Base-by-base conservation (phyloP, 208 protist species). In the Endotrypanum monterogeii region DNA sequence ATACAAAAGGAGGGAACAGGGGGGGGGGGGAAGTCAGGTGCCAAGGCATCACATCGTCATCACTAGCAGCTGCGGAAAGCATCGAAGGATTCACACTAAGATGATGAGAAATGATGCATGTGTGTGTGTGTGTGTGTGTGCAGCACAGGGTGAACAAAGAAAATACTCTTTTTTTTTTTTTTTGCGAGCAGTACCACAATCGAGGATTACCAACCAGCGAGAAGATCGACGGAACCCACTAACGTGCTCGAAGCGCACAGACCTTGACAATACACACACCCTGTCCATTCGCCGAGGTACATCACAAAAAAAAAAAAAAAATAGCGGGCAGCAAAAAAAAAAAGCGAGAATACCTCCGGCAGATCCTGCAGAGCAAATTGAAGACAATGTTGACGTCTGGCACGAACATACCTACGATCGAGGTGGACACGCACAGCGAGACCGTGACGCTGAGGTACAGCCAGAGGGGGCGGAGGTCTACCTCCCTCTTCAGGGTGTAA, bases 301-400 rank as follows among this genome's bases (percentile, higher is more conserved):
- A 86, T 85, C 69, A 77, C 74, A n/a, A 87, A 83, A 67, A 88
- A 83, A 86, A 83, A 65, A 77, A 73, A n/a, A 87, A 83, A 67
- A 88, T 82, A 18, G 86, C 76, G 8, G 89, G 87, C n/a, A 90
- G 67, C 16, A 92, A 67, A 65, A 95, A 94, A 92, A 67, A 65
- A 95, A 94, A 41, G 80, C 87, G 25, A 93, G 51, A 18, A 88
- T 69, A 8, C 85, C 85, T 14, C 84, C 88, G n/a, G 67, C 78
- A 89, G 23, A 93, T 60, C 51, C 78, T 79, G n/a, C 91, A 88
- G 30, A 91, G 61, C 46, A 95, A 67, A 23, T 83, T 80, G 78
- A 94, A 90, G 23, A 91, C 89, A 55, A 90, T 83, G 60, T 80
- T 86, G 65, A 95, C 80, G 62, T 88, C 79, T 5, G 88, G 88